These are phyloP conservation scores for Gynostemma pentaphyllum DNA, from an alignment of 306 rosid species.

Conservation along the genomic window DNA sequence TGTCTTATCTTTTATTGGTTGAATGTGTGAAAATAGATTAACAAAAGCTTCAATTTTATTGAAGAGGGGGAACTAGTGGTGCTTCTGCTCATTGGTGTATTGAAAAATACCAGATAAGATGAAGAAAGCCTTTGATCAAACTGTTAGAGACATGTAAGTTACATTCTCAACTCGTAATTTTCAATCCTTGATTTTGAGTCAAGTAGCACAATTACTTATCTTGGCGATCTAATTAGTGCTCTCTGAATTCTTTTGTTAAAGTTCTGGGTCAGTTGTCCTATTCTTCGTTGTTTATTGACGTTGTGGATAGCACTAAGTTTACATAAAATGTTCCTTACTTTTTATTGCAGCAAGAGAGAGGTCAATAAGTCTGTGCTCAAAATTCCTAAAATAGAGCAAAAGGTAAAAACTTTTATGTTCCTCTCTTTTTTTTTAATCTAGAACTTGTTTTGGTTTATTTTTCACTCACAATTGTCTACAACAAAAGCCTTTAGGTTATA, in stretches of 20 bases:
- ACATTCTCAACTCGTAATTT: conserved; percentile 2
- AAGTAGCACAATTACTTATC: not conserved
- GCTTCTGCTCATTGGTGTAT: conserved; percentile 16
- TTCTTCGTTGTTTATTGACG: not conserved
- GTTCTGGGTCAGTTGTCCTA: not conserved
- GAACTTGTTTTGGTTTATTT: not conserved
- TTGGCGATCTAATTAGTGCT: not conserved
- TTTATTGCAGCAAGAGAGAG: conserved; percentile 75
- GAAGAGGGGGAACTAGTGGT: conserved; percentile 21
- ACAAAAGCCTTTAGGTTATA: too few relatives aligned
- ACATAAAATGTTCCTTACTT: conserved; percentile 3
- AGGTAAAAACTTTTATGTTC: conserved; percentile 34
- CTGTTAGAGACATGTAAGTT: conserved; percentile 94
- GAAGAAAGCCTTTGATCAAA: conserved; percentile 96
- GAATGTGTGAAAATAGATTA: not conserved
- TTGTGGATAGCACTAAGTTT: not conserved
- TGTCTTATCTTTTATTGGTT: too few relatives aligned
- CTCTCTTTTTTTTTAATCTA: not conserved
- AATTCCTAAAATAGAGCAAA: conserved; percentile 97
- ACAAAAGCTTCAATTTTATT: conserved; percentile 10
- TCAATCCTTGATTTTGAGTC: not conserved
- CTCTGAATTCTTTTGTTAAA: not conserved
- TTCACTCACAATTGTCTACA: too few relatives aligned
- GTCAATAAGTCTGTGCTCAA: conserved; percentile 94
- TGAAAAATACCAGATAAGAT: conserved; percentile 27